Evolutionary conservation across 2,329 filamentous ascomycete genomes (phyloP), one percentile per base, ranked within the genome.

Genomic region (Cytospora mali): DNA sequence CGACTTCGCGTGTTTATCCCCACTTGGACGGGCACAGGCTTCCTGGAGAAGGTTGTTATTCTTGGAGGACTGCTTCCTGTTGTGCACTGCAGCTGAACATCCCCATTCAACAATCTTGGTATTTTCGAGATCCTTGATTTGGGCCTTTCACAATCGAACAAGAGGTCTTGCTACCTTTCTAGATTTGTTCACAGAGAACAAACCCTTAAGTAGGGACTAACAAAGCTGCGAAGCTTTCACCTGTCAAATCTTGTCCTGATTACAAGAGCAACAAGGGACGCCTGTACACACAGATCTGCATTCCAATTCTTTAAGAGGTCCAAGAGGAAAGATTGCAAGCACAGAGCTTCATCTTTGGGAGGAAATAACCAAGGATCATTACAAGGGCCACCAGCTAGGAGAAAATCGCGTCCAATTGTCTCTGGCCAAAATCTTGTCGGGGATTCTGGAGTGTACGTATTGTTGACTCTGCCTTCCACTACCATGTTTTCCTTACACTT

Each of bases 291-390:
- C 29, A 49, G n/a, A n/a, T n/a, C 23, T 60, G 59, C 58, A 55
- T 59, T 58, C 61, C 28, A 42, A 46, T 53, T 61, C 62, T 63
- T 66, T 68, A 62, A 35, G 62, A 28, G 14, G 31, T 35, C 27
- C 21, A 14, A 58, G 58, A 57, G 31, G 35, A 11, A 61, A 77
- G 80, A 80, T 75, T 75, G 78, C 75, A 82, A 85, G 84, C 82
- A 87, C 77, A 86, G 84, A 87, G 84, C 84, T 86, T 85, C 83
- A 77, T 87, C 83, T 85, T 81, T 76, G 74, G 53, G 51, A 58
- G n/a, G 31, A 35, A 28, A 61, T 25, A n/a, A 56, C 59, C 49
- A 59, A 53, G 35, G 13, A 42, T 50, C 46, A 31, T 21, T 48
- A 51, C 53, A 31, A 57, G 48, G 27, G 42, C 49, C 56, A 61